Evolutionary conservation across 345 rosid species (phyloP).

Genomic region (Anastatica hierochuntica): DNA sequence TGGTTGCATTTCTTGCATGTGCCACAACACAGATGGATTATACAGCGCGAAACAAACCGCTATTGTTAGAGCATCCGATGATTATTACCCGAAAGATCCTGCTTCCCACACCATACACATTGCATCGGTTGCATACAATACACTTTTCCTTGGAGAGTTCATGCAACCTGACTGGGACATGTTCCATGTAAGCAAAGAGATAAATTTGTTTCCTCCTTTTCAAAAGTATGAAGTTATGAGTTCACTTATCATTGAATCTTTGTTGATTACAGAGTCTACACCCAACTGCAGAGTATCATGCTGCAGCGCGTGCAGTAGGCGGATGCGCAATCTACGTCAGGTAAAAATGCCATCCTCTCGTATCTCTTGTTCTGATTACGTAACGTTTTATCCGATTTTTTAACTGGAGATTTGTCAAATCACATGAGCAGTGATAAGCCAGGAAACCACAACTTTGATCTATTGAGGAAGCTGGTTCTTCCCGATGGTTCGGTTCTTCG

Average conservation of each 20-base stretch:
- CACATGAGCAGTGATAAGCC: slow-evolving; percentile 74
- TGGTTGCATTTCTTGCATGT: slow-evolving; percentile 96
- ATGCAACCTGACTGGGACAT: slow-evolving; percentile 99
- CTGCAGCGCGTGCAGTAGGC: slow-evolving; percentile 90
- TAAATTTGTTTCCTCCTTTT: neutral
- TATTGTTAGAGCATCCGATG: slow-evolving; percentile 92
- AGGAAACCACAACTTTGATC: slow-evolving; percentile 82
- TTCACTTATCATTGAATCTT: neutral
- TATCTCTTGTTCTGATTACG: neutral
- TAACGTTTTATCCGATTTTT: too few relatives aligned
- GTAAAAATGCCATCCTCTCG: slow-evolving; percentile 26
- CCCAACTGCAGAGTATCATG: slow-evolving; percentile 93
- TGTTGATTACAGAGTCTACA: slow-evolving; percentile 68
- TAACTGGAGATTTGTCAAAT: neutral
- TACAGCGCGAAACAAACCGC: slow-evolving; percentile 94
- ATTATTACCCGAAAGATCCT: slow-evolving; percentile 84
- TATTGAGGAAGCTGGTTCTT: slow-evolving; percentile 76
- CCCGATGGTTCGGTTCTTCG: slow-evolving; percentile 94
- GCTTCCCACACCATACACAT: slow-evolving; percentile 96
- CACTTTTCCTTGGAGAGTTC: slow-evolving; percentile 90
- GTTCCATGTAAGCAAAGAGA: slow-evolving; percentile 69
- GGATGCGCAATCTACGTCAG: slow-evolving; percentile 98
- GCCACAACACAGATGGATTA: slow-evolving; percentile 88
- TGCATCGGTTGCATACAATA: slow-evolving; percentile 85
- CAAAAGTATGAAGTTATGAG: neutral